A percentile compares a stretch with the other conserved stretches of the same genome.
phyloP scores from a whole-genome alignment of 2,329 filamentous ascomycete species.

The Amesomyces nigricolor region DNA sequence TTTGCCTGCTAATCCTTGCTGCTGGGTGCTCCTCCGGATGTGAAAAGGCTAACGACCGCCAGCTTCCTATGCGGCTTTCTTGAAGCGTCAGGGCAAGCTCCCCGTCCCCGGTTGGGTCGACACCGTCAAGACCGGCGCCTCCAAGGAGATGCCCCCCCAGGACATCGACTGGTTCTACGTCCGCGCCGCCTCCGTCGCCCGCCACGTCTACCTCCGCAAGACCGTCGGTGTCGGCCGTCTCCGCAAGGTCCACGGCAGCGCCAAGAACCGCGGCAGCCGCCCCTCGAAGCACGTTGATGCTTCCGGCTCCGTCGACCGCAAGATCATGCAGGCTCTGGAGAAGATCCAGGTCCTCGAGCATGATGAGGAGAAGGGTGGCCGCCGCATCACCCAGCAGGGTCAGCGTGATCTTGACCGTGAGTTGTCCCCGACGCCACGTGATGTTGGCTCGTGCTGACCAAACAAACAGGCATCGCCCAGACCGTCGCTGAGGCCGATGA shows the following conservation, averaged over 20 bases:
- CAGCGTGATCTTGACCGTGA: conserved; percentile 96
- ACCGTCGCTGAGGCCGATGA: conserved; percentile 70
- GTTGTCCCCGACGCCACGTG: conserved; percentile 22
- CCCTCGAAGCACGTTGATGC: conserved; percentile 95
- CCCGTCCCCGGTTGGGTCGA: conserved; percentile 96
- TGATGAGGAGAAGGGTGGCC: conserved; percentile 97
- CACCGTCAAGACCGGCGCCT: conserved; percentile 95
- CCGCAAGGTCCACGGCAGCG: conserved; percentile 89
- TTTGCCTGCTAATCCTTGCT: neutral
- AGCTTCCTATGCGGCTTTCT: conserved; percentile 75
- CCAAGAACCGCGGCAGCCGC: conserved; percentile 92
- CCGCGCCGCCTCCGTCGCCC: conserved; percentile 89
- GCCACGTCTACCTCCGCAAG: conserved; percentile 99
- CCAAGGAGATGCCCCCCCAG: conserved; percentile 97
- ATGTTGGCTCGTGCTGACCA: neutral
- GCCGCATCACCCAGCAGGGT: conserved; percentile 94
- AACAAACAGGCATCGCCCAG: conserved; percentile 61
- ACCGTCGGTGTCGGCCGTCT: conserved; percentile 97
- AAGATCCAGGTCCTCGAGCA: conserved; percentile 98
- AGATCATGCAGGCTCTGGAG: conserved; percentile 94
- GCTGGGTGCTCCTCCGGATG: neutral
- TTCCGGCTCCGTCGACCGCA: conserved; percentile 92
- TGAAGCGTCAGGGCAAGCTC: conserved; percentile 92
- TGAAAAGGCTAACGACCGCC: conserved; percentile 75
- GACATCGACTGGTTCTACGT: conserved; percentile 94